Evolutionary conservation across 2,329 filamentous ascomycete genomes (phyloP).

Genomic region (Trichoderma semiorbis): DNA sequence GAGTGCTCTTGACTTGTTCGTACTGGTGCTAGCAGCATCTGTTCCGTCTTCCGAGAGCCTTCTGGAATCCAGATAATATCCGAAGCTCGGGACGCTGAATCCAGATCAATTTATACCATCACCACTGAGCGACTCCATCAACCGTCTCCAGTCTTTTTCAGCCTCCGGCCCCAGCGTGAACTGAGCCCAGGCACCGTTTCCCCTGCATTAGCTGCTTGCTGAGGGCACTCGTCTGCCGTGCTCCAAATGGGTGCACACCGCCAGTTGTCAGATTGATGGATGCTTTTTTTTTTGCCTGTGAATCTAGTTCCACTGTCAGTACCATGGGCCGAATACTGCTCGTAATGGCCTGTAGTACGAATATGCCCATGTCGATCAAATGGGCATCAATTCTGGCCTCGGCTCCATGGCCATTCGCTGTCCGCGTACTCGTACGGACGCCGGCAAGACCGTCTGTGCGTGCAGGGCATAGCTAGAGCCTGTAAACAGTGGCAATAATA

Average conservation of each 20-base stretch:
- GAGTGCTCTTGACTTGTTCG: not conserved
- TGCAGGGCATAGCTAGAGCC: not conserved
- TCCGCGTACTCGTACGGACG: not conserved
- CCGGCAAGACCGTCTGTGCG: not conserved
- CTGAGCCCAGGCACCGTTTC: not conserved
- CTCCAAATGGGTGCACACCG: slow-evolving; percentile 1
- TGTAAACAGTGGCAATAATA: not conserved
- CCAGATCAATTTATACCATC: not conserved
- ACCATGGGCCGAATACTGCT: not conserved
- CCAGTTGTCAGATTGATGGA: not conserved
- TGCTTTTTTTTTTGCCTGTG: not conserved
- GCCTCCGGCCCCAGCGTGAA: not conserved
- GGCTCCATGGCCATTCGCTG: not conserved
- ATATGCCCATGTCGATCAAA: not conserved
- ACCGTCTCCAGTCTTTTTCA: not conserved
- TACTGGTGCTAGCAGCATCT: not conserved
- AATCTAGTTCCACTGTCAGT: not conserved
- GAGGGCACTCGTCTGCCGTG: not conserved
- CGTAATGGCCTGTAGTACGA: not conserved
- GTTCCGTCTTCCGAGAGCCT: not conserved
- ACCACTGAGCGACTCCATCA: not conserved
- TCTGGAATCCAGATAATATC: not conserved
- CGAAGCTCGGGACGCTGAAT: not conserved
- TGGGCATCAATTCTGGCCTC: not conserved
- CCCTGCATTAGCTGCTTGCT: slow-evolving; percentile 15